These are phyloP conservation scores for Amylostereum chailletii DNA, from an alignment of 1,284 basidiomycete species.

Conservation along the genomic window DNA sequence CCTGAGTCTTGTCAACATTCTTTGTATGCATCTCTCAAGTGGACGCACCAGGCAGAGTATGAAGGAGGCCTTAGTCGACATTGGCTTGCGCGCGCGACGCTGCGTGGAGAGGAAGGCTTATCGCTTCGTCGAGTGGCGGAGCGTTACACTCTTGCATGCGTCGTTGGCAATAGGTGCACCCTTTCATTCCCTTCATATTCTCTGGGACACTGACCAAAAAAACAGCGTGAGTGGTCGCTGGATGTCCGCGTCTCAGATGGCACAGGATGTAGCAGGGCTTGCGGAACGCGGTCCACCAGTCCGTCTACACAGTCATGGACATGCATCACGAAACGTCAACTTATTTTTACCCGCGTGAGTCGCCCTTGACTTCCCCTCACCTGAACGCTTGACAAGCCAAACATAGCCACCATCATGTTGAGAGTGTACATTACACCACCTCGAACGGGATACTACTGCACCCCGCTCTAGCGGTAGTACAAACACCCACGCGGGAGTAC, in stretches of 20 bases:
- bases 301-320: no score
- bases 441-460: constrained; percentile 37
- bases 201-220: neutral
- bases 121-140: constrained; percentile 42
- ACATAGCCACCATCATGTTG: constrained; percentile 62
- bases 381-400: neutral
- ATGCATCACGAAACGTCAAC: constrained; percentile 22
- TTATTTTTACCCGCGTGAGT: constrained; percentile 57
- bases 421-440: constrained; percentile 57
- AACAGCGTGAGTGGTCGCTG: constrained; percentile 55
- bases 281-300: constrained; percentile 14
- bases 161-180: constrained; percentile 56
- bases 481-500: constrained; percentile 59
- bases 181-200: neutral
- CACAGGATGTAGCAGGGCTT: constrained; percentile 51
- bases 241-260: constrained; percentile 57
- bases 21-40: constrained; percentile 20
- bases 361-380: neutral
- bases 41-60: constrained; percentile 65
- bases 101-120: constrained; percentile 32
- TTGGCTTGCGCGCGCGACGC: constrained; percentile 43
- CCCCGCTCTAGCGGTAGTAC: constrained; percentile 51
- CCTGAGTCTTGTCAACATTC: no score
- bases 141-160: constrained; percentile 56
- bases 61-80: constrained; percentile 53